A percentile compares a stretch with the other conserved stretches of the same genome.
These are phyloP conservation scores for Eutypella sp. DNA, from an alignment of 2,329 filamentous ascomycete genomes.

Conservation along the genomic window DNA sequence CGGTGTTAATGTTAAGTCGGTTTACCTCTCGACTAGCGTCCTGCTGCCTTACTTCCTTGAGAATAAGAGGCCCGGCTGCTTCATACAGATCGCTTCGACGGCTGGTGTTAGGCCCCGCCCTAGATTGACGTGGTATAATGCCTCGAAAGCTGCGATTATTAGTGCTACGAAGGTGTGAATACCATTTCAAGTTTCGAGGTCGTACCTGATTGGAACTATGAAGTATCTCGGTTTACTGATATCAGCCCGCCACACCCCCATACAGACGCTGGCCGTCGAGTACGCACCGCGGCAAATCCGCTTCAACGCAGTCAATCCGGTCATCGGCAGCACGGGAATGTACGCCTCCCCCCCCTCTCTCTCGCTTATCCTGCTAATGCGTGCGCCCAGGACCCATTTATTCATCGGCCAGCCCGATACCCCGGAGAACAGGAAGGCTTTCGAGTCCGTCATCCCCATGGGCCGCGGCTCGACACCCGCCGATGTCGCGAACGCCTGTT, in stretches of 20 bases:
- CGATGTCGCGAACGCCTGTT: conserved; percentile 66
- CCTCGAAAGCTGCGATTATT: conserved; percentile 61
- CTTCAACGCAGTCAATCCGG: conserved; percentile 66
- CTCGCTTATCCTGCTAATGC: background rate
- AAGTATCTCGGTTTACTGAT: too few relatives aligned
- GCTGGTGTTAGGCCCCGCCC: conserved; percentile 57
- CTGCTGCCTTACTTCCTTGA: conserved; percentile 57
- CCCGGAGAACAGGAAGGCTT: conserved; percentile 51
- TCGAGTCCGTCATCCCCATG: conserved; percentile 50
- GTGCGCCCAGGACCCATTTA: conserved; percentile 30
- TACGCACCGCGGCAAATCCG: conserved; percentile 68
- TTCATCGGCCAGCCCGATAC: conserved; percentile 61
- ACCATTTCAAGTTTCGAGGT: background rate
- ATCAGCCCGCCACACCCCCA: too few relatives aligned
- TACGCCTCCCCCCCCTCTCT: conserved; percentile 15
- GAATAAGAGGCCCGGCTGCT: conserved; percentile 50
- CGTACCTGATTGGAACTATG: too few relatives aligned
- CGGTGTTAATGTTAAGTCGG: conserved; percentile 63
- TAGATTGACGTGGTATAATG: conserved; percentile 65
- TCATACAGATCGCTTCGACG: conserved; percentile 63
- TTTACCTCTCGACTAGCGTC: conserved; percentile 56
- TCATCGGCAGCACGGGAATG: conserved; percentile 63
- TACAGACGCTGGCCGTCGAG: conserved; percentile 57
- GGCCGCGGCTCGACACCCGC: conserved; percentile 51
- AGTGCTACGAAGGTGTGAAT: conserved; percentile 44